Evolutionary conservation across 768 basidiomycete species (phyloP).

Genomic region (Leccinum rimulosum): DNA sequence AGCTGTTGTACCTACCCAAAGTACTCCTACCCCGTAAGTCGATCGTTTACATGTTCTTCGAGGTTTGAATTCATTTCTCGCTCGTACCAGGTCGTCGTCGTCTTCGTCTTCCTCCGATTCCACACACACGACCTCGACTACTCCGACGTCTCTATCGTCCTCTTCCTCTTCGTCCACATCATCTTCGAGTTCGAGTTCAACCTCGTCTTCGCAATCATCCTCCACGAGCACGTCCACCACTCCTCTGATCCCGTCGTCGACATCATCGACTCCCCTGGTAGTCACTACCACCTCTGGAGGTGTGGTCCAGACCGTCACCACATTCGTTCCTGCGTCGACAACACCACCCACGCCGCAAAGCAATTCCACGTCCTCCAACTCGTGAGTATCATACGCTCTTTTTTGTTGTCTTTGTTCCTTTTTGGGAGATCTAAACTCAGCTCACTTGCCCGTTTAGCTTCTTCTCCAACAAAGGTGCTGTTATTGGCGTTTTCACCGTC

Average conservation of each 20-base stretch:
- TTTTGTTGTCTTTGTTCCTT: background rate
- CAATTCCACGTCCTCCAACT: constrained; percentile 12
- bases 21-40: constrained; percentile 6
- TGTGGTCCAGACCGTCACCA: constrained; percentile 3
- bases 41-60: background rate
- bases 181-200: background rate
- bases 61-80: background rate
- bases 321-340: background rate
- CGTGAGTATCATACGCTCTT: constrained; percentile 21
- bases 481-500: constrained; percentile 69
- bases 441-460: constrained; percentile 42
- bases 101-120: background rate
- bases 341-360: background rate
- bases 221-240: background rate
- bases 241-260: background rate
- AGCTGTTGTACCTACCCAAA: rapidly evolving
- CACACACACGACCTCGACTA: constrained; percentile 8
- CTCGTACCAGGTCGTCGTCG: background rate
- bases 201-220: constrained; percentile 3
- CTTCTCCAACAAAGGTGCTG: constrained; percentile 69
- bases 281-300: constrained; percentile 11
- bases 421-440: constrained; percentile 5
- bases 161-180: background rate
- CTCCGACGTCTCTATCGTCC: background rate
- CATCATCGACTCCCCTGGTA: background rate